These are phyloP conservation scores for Xylaria castorea DNA, from an alignment of 495 filamentous ascomycete genomes.

Conservation along the genomic window DNA sequence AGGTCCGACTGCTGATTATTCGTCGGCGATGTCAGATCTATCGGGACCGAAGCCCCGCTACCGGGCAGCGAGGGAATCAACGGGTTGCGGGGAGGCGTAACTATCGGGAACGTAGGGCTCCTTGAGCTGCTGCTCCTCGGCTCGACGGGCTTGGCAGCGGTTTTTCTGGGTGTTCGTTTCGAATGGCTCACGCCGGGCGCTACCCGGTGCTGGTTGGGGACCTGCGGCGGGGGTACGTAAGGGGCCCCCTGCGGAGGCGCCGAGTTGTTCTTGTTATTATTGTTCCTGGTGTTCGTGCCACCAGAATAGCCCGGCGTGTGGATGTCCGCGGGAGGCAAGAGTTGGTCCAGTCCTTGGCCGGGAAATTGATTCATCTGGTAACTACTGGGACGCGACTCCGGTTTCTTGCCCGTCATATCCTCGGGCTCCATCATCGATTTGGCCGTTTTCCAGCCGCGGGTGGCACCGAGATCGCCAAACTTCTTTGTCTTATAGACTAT, in stretches of 20 bases:
- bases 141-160: not conserved
- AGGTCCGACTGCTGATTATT: not conserved
- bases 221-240: not conserved
- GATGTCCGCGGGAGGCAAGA: not conserved
- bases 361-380: not conserved
- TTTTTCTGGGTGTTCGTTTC: not conserved
- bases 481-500: conserved; percentile 8
- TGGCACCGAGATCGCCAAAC: not conserved
- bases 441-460: not conserved
- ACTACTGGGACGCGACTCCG: not conserved
- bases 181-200: not conserved
- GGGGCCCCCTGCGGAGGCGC: not conserved
- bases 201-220: conserved; percentile 9
- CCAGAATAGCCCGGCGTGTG: not conserved
- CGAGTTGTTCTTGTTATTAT: not conserved
- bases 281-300: not conserved
- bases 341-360: not conserved
- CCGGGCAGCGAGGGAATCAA: too few relatives aligned
- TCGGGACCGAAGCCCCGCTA: too few relatives aligned
- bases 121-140: not conserved
- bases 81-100: not conserved
- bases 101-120: not conserved
- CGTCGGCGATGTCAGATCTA: not conserved
- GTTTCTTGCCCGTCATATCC: not conserved
- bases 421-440: not conserved